Evolutionary conservation across 2,329 filamentous ascomycete genomes (phyloP).

Genomic region (Fusarium pseudonygamai): DNA sequence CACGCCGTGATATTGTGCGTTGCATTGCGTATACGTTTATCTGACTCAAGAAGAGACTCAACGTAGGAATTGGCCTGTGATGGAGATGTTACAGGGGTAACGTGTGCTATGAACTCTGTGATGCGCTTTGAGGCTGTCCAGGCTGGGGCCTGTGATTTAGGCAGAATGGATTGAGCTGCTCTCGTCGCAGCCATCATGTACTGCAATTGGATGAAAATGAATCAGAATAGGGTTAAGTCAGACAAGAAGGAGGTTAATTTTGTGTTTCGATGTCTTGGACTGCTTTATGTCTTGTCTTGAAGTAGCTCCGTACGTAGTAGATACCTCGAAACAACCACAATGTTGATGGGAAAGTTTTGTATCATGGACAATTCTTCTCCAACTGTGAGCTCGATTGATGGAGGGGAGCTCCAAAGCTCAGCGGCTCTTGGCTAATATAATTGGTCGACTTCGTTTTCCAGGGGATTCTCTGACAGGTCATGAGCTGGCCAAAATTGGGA

Average conservation of each 20-base stretch:
- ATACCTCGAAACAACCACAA: not conserved
- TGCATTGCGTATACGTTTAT: conserved; percentile 67
- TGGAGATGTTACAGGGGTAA: conserved; percentile 73
- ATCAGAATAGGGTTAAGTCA: not conserved
- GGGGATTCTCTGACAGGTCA: conserved; percentile 16
- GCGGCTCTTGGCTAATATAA: not conserved
- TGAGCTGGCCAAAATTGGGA: conserved; percentile 3
- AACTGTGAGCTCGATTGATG: not conserved
- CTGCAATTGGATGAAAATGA: not conserved
- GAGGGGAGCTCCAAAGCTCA: conserved; percentile 12
- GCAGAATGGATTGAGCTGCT: conserved; percentile 23
- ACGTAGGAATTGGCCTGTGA: conserved; percentile 76
- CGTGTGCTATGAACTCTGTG: conserved; percentile 85
- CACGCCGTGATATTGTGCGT: conserved; percentile 35
- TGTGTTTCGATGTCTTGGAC: not conserved
- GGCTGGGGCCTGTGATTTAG: conserved; percentile 23
- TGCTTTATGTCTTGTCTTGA: not conserved
- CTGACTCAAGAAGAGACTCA: conserved; percentile 78
- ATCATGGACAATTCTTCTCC: not conserved
- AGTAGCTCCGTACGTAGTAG: not conserved
- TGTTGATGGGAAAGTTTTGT: not conserved
- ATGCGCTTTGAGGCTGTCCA: conserved; percentile 82
- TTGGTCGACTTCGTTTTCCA: conserved; percentile 6
- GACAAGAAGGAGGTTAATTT: not conserved
- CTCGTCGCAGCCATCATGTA: conserved; percentile 20